Percentiles rank a stretch among this genome's conserved stretches.
These are phyloP conservation scores for Suhomyces panamericanus DNA, from an alignment of 1,139 yeast genomes.

Conservation along the genomic window DNA sequence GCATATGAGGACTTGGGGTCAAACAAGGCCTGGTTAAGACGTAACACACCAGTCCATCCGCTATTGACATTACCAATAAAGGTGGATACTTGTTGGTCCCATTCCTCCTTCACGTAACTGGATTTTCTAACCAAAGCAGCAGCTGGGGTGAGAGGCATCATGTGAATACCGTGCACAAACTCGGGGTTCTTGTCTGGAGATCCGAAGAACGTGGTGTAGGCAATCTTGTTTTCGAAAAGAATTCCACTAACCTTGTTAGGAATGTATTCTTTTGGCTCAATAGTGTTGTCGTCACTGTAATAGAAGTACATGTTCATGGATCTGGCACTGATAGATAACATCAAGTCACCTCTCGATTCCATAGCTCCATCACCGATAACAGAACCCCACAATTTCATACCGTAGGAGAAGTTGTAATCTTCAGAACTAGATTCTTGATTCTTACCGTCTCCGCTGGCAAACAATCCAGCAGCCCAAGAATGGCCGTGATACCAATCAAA, in stretches of 20 bases:
- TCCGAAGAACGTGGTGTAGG: constrained; percentile 91
- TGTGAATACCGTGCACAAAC: constrained; percentile 94
- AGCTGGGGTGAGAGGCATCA: constrained; percentile 86
- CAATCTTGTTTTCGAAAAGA: constrained; percentile 81
- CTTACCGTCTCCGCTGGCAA: constrained; percentile 69
- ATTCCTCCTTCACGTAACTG: constrained; percentile 74
- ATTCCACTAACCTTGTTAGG: constrained; percentile 76
- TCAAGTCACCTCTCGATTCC: constrained; percentile 76
- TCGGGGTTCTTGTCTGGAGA: constrained; percentile 45
- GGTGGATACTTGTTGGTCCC: constrained; percentile 55
- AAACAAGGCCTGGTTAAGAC: constrained; percentile 72
- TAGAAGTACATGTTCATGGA: constrained; percentile 65
- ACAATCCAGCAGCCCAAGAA: constrained; percentile 82
- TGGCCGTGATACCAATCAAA: constrained; percentile 85
- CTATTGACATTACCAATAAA: constrained; percentile 58
- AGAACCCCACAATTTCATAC: constrained; percentile 79
- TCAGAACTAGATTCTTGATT: constrained; percentile 82
- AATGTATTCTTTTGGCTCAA: constrained; percentile 57
- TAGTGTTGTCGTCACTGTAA: constrained; percentile 54
- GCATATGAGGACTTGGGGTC: constrained; percentile 67
- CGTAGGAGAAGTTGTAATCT: constrained; percentile 79
- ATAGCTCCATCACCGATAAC: constrained; percentile 69
- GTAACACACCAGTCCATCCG: constrained; percentile 89
- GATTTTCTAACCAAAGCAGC: constrained; percentile 74
- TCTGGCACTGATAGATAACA: constrained; percentile 64